phyloP scores from a whole-genome alignment of 225 moss, liverwort and hornwort species.

The Anthoceros angustus region DNA sequence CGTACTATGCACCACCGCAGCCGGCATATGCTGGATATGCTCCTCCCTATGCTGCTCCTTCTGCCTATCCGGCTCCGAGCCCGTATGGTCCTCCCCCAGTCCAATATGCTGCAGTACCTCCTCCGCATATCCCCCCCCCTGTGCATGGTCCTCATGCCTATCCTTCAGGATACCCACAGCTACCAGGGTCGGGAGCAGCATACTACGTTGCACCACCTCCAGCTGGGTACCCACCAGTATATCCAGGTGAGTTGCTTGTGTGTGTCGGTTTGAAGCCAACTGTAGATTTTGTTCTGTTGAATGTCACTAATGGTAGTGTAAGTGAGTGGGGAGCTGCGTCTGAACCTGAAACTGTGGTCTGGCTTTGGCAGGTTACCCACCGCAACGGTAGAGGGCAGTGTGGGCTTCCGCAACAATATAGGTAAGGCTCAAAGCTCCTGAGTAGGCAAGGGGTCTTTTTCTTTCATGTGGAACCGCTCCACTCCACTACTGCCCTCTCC shows the following conservation, averaged over 20 bases:
- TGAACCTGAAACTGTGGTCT: no score
- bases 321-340: no score
- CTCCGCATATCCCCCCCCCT: constrained; percentile 4
- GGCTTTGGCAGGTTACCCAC: no score
- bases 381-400: no score
- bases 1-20: not conserved
- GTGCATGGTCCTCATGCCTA: not conserved
- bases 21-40: constrained; percentile 9
- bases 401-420: no score
- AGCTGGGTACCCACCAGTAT: constrained; percentile 9
- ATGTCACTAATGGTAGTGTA: no score
- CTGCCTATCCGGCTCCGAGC: constrained; percentile 11
- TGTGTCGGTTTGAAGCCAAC: no score
- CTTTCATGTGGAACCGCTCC: no score
- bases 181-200: constrained; percentile 5
- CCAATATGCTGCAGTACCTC: constrained; percentile 7
- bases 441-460: no score
- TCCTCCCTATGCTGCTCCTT: constrained; percentile 8
- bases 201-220: constrained; percentile 14
- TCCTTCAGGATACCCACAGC: constrained; percentile 5
- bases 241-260: not conserved
- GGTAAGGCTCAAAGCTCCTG: no score
- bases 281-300: no score
- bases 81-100: constrained; percentile 5
- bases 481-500: no score